A percentile compares a stretch with the other conserved stretches of the same genome.
Conservation (phyloP, 495 filamentous ascomycete genomes). For the Neurospora pannonica region DNA sequence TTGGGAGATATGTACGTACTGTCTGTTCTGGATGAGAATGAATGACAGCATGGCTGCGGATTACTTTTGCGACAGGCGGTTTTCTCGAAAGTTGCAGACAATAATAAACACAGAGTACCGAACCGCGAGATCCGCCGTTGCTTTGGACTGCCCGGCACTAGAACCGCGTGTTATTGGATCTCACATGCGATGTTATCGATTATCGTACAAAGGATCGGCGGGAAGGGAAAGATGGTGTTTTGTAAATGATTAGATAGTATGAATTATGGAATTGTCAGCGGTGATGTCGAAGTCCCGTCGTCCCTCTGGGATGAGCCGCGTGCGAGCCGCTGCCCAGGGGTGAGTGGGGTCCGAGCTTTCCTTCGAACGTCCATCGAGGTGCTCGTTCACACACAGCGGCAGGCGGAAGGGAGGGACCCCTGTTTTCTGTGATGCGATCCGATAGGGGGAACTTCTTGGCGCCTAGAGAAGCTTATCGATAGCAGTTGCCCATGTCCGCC, state of each 20-base stretch:
- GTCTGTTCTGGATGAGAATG: slow-evolving; percentile 93
- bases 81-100: not conserved
- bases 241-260: not conserved
- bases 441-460: not conserved
- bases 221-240: not conserved
- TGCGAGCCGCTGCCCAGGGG: not conserved
- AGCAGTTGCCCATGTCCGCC: not conserved
- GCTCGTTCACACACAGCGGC: not conserved
- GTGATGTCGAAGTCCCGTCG: not conserved
- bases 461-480: not conserved
- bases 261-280: not conserved
- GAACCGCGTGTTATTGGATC: not conserved
- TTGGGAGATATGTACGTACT: slow-evolving; percentile 42
- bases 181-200: not conserved
- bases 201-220: not conserved
- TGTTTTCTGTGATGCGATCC: not conserved
- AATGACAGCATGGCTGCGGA: slow-evolving; percentile 62
- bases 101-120: not conserved
- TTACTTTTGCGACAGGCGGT: not conserved
- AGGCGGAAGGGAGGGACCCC: not conserved
- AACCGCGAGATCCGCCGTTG: not conserved
- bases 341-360: not conserved
- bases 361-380: not conserved
- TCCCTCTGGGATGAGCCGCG: not conserved
- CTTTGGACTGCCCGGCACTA: not conserved